Base-by-base conservation (phyloP, 2,329 filamentous ascomycete genomes). In the Verticillium klebahnii region DNA sequence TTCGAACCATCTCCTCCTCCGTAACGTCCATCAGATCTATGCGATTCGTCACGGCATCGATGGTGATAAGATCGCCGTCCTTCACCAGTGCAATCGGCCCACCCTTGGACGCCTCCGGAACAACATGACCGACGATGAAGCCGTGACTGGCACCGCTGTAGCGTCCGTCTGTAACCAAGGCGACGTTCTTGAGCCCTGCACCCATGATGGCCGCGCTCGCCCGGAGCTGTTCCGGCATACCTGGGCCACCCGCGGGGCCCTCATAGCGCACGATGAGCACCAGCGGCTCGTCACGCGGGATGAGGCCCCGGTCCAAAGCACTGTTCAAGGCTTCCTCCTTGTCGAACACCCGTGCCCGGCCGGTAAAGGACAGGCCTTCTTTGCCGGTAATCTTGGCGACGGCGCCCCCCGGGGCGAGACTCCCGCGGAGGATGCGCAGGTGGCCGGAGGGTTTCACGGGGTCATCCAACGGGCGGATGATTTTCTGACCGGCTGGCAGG, bases 381-480 rank as follows among this genome's bases (percentile, higher is more conserved):
- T 97, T 97, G 37, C 94, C 94, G 0, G 94, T 97, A 75, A 98
- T 97, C 76, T 98, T 98, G 63, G 93, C 93, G 1, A 98, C 93
- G 1, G 93, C 91, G 37, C 94, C 94, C 12, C 88, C 90, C 1
- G 94, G 94, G 2, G 93, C 92, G 36, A 97, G 84, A 73, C 96
- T 97, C 19, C 94, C 94, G 63, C 86, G 85, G 4, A 98, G 83
- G 64, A 97, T 91, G 74, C 94, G 92, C 63, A 98, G 84, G 74
- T 98, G 94, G 50, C 94, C 94, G 0, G 88, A 92, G 1, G 82
- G 67, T 74, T 97, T 97, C 80, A 96, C 94, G 60, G 84, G 84
- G 69, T 85, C 66, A 14, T 83, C 80, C 12, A 97, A 80, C 0
- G 90, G 87, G 6, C 90, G 86, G 74, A 98, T 95, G 72, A 98